Evolutionary conservation across 257 asterid species (phyloP), one percentile per base, ranked within the genome.

Genomic region (Penstemon newberryi): DNA sequence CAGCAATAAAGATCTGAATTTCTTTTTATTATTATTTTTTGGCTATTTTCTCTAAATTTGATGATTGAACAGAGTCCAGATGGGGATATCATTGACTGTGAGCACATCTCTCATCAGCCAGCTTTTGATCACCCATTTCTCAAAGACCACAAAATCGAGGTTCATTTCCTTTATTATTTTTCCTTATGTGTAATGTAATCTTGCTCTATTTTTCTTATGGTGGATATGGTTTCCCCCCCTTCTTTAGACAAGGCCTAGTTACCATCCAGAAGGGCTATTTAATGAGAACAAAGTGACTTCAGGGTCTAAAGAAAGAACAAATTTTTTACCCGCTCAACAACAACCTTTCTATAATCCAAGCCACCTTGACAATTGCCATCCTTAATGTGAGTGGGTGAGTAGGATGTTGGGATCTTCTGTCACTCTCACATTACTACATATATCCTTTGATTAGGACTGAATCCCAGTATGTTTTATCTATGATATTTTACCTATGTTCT

Each of bases 121-220:
- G 96, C 96, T 66, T 88, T 90, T 69, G 97, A 90, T 79, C 96
- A 88, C n/a, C 96, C 96, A 19, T 88, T 90, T 67, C 92, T 90
- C 81, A 88, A 83, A 82, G 96, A 91, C 84, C 97, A 91, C 84
- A 88, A 88, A 75, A 88, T 88, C 63, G 95, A 86, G 97, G 97
- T 90, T 33, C 59, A 25, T 50, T 63, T 69, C 58, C 65, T 52
- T 5, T 13, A 12, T 40, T 62, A 12, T 18, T 54, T 60, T 10
- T 25, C 33, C 33, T 25, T 25, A 2, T 25, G 33, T 25, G 33
- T 46, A 54, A 5, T 43, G 40, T 43, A 9, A 62, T 44, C 41
- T n/a, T 10, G 40, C 41, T 60, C 51, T 66, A 38, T 55, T 60
- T 41, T 38, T 42, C 68, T 67, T 18, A 63, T 50, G 9, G 33